These are phyloP conservation scores for Dryadomyces sulphureus DNA, from an alignment of 2,329 filamentous ascomycete species.

Conservation along the genomic window DNA sequence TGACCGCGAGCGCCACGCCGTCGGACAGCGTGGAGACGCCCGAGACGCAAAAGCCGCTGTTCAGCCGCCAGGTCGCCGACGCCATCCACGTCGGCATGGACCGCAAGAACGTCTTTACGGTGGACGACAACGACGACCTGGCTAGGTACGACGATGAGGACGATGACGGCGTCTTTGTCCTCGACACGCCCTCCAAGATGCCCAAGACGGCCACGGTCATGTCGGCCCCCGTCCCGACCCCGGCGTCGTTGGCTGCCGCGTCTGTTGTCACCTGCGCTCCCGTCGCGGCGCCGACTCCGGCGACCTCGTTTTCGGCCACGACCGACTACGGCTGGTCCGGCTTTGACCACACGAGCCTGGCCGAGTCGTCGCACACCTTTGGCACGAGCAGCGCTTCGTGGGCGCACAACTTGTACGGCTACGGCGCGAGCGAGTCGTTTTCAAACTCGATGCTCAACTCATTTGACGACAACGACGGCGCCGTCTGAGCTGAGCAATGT, in stretches of 20 bases:
- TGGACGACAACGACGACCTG: not conserved
- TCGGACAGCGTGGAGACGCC: constrained; percentile 4
- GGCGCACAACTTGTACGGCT: constrained; percentile 6
- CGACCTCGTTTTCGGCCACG: not conserved
- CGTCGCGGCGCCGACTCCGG: not conserved
- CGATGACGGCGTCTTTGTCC: constrained; percentile 17
- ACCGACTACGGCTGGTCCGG: not conserved
- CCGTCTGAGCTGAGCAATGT: not conserved
- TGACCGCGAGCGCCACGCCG: constrained; percentile 7
- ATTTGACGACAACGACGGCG: constrained; percentile 8
- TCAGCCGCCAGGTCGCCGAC: not conserved
- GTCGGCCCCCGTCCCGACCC: too few species aligned
- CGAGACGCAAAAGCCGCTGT: not conserved
- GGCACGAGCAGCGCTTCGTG: constrained; percentile 1
- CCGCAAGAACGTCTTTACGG: constrained; percentile 13
- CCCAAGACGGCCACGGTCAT: constrained; percentile 1
- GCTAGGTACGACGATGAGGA: constrained; percentile 4
- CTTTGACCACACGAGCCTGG: not conserved
- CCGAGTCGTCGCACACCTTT: not conserved
- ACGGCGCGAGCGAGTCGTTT: constrained; percentile 4
- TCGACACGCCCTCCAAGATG: constrained; percentile 24
- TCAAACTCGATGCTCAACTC: not conserved
- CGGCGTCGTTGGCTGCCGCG: too few species aligned
- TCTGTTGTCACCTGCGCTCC: too few species aligned
- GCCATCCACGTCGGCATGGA: not conserved